Evolutionary conservation across 2,329 filamentous ascomycete species (phyloP).

Genomic region (Fusarium sp.): DNA sequence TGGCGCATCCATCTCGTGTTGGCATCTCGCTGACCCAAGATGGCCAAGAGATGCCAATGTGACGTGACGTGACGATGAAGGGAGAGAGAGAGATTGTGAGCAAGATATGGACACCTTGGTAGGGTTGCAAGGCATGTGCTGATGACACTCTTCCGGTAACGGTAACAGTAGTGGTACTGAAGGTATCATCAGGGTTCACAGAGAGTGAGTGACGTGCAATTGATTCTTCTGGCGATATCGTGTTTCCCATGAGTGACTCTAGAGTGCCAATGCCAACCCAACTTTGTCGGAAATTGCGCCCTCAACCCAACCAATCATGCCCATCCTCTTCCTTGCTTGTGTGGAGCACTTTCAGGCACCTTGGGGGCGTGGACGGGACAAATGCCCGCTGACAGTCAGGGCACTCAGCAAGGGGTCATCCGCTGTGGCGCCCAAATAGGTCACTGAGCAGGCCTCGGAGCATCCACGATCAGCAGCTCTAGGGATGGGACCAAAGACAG

Average conservation of each 20-base stretch:
- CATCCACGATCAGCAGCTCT: background rate
- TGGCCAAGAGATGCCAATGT: background rate
- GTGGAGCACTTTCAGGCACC: constrained; percentile 28
- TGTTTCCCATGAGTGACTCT: background rate
- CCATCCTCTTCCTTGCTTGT: background rate
- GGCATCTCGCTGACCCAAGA: background rate
- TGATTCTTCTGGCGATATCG: background rate
- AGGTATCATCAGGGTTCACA: background rate
- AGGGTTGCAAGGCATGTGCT: background rate
- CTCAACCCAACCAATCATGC: constrained; percentile 23
- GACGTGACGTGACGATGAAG: background rate
- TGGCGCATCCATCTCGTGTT: background rate
- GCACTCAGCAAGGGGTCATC: background rate
- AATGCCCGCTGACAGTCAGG: constrained; percentile 6
- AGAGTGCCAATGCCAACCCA: background rate
- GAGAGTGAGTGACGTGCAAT: background rate
- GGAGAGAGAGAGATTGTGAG: background rate
- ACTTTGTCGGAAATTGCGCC: constrained; percentile 37
- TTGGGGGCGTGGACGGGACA: background rate
- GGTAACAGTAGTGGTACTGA: background rate
- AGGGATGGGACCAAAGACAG: background rate
- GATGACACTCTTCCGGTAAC: background rate
- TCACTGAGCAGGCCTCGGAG: background rate
- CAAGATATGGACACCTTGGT: background rate
- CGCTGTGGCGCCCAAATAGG: constrained; percentile 4